A percentile compares a stretch with the other conserved stretches of the same genome.
phyloP scores from a whole-genome alignment of 1,284 basidiomycete genomes.

The Heterobasidion annosum region DNA sequence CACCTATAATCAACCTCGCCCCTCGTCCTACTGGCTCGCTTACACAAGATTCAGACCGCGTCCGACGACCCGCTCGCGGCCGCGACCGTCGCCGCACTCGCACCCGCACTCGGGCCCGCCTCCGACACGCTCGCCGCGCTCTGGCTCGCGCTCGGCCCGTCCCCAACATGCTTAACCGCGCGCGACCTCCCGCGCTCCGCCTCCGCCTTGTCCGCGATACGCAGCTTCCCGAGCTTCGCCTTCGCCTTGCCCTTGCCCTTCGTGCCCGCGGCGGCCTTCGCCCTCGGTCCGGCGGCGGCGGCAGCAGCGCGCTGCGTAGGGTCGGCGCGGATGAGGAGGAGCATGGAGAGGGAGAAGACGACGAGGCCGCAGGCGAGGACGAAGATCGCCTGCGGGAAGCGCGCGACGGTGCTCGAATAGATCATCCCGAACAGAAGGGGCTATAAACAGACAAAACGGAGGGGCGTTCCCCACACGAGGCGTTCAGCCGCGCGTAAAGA shows the following conservation, averaged over 20 bases:
- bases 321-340: conserved; percentile 42
- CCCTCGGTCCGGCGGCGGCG: background rate
- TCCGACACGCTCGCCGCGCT: background rate
- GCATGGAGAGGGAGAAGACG: conserved; percentile 33
- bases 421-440: conserved; percentile 64
- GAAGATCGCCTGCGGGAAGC: conserved; percentile 62
- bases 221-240: conserved; percentile 4
- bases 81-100: background rate
- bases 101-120: background rate
- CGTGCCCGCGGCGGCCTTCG: background rate
- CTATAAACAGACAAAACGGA: conserved; percentile 21
- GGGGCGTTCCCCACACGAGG: background rate
- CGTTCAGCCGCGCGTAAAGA: too few species aligned
- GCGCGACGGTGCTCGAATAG: conserved; percentile 57
- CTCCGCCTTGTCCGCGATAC: conserved; percentile 14
- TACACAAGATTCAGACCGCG: too few species aligned
- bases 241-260: conserved; percentile 6
- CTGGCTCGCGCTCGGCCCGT: conserved; percentile 5
- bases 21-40: too few species aligned
- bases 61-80: too few species aligned
- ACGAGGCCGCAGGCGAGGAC: conserved; percentile 42
- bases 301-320: background rate
- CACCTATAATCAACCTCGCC: too few species aligned
- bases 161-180: conserved; percentile 24
- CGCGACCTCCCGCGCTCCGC: conserved; percentile 26